phyloP scores from a whole-genome alignment of 2,329 filamentous ascomycete genomes.

The Exophiala dermatitidis region DNA sequence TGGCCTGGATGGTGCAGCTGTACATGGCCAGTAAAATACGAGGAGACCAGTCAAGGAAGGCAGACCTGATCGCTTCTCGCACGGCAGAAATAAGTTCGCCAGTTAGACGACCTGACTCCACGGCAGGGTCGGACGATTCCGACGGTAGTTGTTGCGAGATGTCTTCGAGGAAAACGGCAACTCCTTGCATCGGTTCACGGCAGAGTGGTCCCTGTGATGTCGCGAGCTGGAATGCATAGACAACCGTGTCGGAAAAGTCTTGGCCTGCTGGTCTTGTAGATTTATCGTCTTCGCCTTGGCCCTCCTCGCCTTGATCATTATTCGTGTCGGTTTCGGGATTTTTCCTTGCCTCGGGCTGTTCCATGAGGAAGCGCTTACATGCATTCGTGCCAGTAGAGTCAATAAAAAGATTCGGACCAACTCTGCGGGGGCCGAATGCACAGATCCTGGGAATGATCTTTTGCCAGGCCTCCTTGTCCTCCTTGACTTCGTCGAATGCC shows the following conservation, averaged over 20 bases:
- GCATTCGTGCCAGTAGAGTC: slow-evolving; percentile 68
- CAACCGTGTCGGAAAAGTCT: slow-evolving; percentile 82
- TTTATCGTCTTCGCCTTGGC: slow-evolving; percentile 20
- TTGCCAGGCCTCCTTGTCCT: slow-evolving; percentile 68
- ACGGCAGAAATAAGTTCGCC: slow-evolving; percentile 89
- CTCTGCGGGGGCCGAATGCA: slow-evolving; percentile 80
- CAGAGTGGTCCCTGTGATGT: slow-evolving; percentile 85
- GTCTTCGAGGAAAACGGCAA: slow-evolving; percentile 84
- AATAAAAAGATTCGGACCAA: slow-evolving; percentile 82
- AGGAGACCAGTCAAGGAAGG: slow-evolving; percentile 91
- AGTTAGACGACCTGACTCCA: slow-evolving; percentile 72
- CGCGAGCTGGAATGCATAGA: slow-evolving; percentile 88
- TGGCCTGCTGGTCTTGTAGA: slow-evolving; percentile 39
- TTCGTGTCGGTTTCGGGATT: slow-evolving; percentile 1
- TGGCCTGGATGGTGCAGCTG: slow-evolving; percentile 89
- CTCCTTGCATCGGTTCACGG: slow-evolving; percentile 84
- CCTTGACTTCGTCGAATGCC: slow-evolving; percentile 64
- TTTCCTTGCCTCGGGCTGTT: slow-evolving; percentile 28
- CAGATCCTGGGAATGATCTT: slow-evolving; percentile 70
- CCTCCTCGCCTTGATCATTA: no score
- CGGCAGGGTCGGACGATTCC: slow-evolving; percentile 42
- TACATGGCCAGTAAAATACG: slow-evolving; percentile 97
- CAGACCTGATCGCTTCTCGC: slow-evolving; percentile 72
- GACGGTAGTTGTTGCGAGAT: slow-evolving; percentile 48
- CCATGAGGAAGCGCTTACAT: slow-evolving; percentile 57